Base-by-base conservation (phyloP, 352 stramenopile species). In the Globisporangium sylvaticum region DNA sequence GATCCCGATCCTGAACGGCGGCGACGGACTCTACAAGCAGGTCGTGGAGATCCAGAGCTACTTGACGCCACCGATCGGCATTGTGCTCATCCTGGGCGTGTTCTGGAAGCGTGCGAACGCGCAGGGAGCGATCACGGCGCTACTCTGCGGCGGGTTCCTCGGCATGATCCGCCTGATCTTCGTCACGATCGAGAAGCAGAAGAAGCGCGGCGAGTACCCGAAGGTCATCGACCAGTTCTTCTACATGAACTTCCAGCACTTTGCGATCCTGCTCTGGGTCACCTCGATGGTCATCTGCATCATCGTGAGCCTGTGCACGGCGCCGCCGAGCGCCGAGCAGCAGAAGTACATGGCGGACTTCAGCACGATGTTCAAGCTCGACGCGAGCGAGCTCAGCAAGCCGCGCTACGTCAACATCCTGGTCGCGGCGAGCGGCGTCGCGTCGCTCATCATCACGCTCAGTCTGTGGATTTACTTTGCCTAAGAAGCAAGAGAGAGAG, bases 241-340 rank as follows among this genome's bases (percentile, higher is more conserved):
- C 64, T 85, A 86, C 71, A 85, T 90, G 73, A 84, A 88, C 68
- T 90, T 90, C 65, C 75, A 87, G 69, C 80, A 88, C 69, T 90
- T 87, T 66, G 78, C 81, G 2, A 71, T 84, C 68, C 52, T 90
- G 54, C 70, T 87, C 48, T 89, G 78, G 79, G 62, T 81, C 61
- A 80, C 72, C 15, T 68, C 78, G 1, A 61, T 79, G 56, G 37
- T 83, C 22, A 69, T 88, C n/a, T 85, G 79, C 56, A 69, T 90
- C 22, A 57, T 75, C 54, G 76, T 89, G 24, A 86, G 80, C 66
- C 60, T 88, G 12, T 62, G 81, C 34, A 88, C 78, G 6, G 68
- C 73, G 31, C 72, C 81, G 57, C 77, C 75, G 5, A 27, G 60
- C 0, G 58, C 68, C n/a, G 80, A 88, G 1, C 55, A 78, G 31